Base-by-base conservation (phyloP, 441 rosid genomes). In the Aleurites moluccanus region DNA sequence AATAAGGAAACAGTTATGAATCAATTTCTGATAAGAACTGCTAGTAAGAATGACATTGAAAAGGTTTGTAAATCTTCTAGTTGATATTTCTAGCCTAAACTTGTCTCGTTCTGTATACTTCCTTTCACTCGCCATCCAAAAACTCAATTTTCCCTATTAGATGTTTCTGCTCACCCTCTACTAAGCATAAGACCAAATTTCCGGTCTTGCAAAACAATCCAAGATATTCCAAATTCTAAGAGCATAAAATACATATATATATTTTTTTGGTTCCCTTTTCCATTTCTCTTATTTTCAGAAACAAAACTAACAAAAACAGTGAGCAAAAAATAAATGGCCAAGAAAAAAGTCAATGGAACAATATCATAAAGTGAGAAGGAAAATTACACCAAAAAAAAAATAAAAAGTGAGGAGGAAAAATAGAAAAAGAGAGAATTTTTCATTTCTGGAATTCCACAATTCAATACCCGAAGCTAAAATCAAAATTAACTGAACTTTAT, bases 201-300 rank as follows among this genome's bases (percentile, higher is more conserved):
- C 33, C 38, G 50, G 44, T 71, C 56, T 25, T 59, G 42, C 66
- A 71, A 71, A 61, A 21, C 44, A 40, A 70, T 13, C 33, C 64
- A 2, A 57, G 21, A 0, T 38, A 49, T 28, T n/a, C 28, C 27
- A 23, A 64, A 73, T 64, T 73, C 70, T 10, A 42, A 64, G 14
- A 16, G 20, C 70, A 53, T 9, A 53, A 8, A 60, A 47, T 23
- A 23, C 42, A n/a, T n/a, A n/a, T n/a, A n/a, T n/a, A n/a, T n/a
- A 40, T 10, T n/a, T 11, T 55, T 67, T 27, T 35, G 5, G 66
- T 25, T 75, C 35, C 38, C 40, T 44, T 23, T 35, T 42, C 30
- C 40, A 23, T 16, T n/a, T 27, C 45, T 59, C 20, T 35, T 2
- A 60, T 28, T 61, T 47, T 30, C 70, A 47, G 57, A 49, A 33